A percentile compares a stretch with the other conserved stretches of the same genome.
Conservation (phyloP, 2,329 filamentous ascomycete species). For the Phaeophleospora eucalypticola region DNA sequence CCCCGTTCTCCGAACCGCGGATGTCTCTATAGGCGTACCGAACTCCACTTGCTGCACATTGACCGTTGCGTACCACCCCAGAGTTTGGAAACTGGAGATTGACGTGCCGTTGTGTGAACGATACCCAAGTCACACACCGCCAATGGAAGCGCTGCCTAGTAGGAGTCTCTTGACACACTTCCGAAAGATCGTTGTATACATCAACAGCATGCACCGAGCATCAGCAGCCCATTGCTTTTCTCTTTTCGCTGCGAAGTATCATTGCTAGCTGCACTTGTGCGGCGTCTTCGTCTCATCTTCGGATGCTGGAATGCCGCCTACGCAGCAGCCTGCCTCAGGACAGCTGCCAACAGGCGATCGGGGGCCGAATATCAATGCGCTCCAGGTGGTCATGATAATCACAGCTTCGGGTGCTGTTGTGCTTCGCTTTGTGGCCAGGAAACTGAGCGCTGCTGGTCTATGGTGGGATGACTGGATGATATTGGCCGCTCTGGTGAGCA, state of each 20-base stretch:
- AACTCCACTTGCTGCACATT: too few relatives aligned
- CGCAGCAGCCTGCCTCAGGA: not conserved
- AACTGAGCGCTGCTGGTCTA: constrained; percentile 4
- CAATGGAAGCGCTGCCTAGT: too few relatives aligned
- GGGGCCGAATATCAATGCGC: constrained; percentile 8
- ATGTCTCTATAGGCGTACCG: too few relatives aligned
- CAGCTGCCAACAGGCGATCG: constrained; percentile 4
- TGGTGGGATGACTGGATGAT: constrained; percentile 18
- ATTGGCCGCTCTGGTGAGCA: constrained; percentile 11
- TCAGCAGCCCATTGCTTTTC: too few relatives aligned
- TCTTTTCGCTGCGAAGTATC: not conserved
- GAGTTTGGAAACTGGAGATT: too few relatives aligned
- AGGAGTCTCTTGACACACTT: too few relatives aligned
- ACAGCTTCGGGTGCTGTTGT: constrained; percentile 3
- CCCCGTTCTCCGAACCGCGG: too few relatives aligned
- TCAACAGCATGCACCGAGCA: too few relatives aligned
- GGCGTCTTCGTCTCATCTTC: not conserved
- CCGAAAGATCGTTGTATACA: too few relatives aligned
- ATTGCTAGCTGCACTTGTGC: not conserved
- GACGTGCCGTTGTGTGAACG: too few relatives aligned
- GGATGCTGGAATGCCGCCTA: not conserved
- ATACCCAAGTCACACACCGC: too few relatives aligned
- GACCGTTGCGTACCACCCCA: too few relatives aligned
- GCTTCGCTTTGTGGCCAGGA: constrained; percentile 10
- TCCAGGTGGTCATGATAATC: constrained; percentile 16